These are phyloP conservation scores for Diaporthe citriasiana DNA, from an alignment of 2,329 filamentous ascomycete species.

Conservation along the genomic window DNA sequence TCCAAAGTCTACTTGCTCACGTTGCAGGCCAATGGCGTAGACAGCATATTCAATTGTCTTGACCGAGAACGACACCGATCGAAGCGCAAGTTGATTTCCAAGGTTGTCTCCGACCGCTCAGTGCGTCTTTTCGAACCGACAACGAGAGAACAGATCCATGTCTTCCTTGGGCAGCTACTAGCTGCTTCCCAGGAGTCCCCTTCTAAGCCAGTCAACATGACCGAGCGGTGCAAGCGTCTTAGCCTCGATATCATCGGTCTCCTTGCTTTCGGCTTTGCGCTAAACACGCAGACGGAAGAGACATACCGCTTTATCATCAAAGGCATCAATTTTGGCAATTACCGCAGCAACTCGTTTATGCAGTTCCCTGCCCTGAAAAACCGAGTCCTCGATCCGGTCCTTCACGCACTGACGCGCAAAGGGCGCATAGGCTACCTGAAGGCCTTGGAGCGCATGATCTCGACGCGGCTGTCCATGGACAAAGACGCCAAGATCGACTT, in stretches of 20 bases:
- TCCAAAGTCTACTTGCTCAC: neutral
- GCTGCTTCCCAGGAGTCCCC: neutral
- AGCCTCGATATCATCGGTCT: conserved; percentile 41
- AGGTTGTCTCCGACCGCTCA: conserved; percentile 40
- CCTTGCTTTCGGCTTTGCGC: conserved; percentile 43
- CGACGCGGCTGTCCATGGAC: conserved; percentile 18
- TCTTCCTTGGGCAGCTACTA: conserved; percentile 34
- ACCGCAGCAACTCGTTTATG: conserved; percentile 42
- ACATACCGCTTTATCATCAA: conserved; percentile 37
- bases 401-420: neutral
- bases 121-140: conserved; percentile 45
- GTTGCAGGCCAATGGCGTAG: neutral
- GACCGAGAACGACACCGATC: neutral
- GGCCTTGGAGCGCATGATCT: conserved; percentile 41
- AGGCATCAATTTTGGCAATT: conserved; percentile 34
- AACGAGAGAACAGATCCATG: conserved; percentile 43
- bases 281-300: conserved; percentile 41
- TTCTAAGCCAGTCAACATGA: conserved; percentile 38
- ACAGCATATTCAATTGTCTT: conserved; percentile 14
- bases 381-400: conserved; percentile 38
- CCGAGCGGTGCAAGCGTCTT: conserved; percentile 36
- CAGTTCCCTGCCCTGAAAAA: conserved; percentile 42
- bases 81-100: conserved; percentile 8
- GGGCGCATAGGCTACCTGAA: conserved; percentile 28
- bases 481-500: conserved; percentile 57